Base-by-base conservation (phyloP, 768 basidiomycete species). In the Tubosaeta brunneosetosa region DNA sequence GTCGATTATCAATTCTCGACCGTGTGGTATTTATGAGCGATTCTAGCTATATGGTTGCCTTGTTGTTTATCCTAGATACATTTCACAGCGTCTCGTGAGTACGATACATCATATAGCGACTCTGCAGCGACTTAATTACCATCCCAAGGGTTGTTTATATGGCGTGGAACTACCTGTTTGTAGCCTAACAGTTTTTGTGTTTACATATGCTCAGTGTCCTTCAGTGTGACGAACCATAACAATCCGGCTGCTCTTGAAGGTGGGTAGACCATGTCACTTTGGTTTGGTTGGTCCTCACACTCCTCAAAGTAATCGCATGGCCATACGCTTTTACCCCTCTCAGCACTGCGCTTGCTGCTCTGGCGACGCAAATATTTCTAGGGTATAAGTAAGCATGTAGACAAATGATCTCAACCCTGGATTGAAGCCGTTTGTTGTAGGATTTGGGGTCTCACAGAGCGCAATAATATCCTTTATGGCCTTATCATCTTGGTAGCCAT, bases 291-390 rank as follows among this genome's bases (percentile, higher is more conserved):
- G n/a, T 44, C 12, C n/a, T 51, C 17, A 49, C 9, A 19, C 4
- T 29, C 17, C 27, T 6, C 9, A 3, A 75, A 51, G 74, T 62
- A 40, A 72, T 76, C 40, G 67, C 65, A 26, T 80, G 78, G 77
- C 75, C 73, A 1, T 76, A 78, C 40, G 73, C 77, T 1, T 76
- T 81, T 54, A 79, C 78, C 0, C 75, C 79, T 13, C 66, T 73
- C 31, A 76, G 76, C 13, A 79, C 76, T 4, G 67, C 77, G 1
- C 58, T 76, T 6, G 73, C 76, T 19, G 78, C 77, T 1, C 61
- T 79, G 22, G 61, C 78, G 13, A 76, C 77, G 3, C 79, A 81
- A 57, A 54, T 64, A 32, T 78, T 78, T 64, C 65, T 79, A 46
- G 71, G 68, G 2, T 68, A 77, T 61, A 73, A 77, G 77, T 74